phyloP scores from a whole-genome alignment of 257 asterid genomes.

The Rhazya stricta region DNA sequence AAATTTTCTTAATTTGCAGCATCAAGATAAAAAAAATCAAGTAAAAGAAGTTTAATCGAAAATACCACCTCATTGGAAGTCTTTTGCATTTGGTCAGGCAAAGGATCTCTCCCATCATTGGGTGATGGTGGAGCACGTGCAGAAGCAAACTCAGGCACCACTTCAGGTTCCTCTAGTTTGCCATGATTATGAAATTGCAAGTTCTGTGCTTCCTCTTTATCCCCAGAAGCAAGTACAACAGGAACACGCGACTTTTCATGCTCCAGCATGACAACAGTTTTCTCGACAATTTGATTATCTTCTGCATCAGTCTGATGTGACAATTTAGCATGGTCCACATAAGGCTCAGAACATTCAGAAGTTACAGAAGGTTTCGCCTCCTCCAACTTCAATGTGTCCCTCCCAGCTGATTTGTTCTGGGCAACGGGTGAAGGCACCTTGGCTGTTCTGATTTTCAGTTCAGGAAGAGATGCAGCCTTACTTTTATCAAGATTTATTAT shows the following conservation, averaged over 20 bases:
- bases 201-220: constrained; percentile 24
- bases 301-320: constrained; percentile 44
- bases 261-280: constrained; percentile 73
- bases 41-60: constrained; percentile 1
- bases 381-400: constrained; percentile 22
- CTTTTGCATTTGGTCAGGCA: constrained; percentile 27
- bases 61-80: constrained; percentile 47
- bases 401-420: constrained; percentile 29
- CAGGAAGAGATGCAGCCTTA: constrained; percentile 81
- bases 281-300: constrained; percentile 72
- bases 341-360: constrained; percentile 30
- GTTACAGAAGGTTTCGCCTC: constrained; percentile 31
- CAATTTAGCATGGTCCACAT: constrained; percentile 24
- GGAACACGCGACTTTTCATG: constrained; percentile 56
- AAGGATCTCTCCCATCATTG: constrained; percentile 33
- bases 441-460: constrained; percentile 62
- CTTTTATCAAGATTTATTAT: constrained; percentile 70
- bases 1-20: neutral
- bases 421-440: constrained; percentile 30
- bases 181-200: constrained; percentile 22
- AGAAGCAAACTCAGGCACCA: constrained; percentile 29
- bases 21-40: neutral
- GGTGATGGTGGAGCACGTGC: constrained; percentile 38
- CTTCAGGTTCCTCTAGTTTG: constrained; percentile 29
- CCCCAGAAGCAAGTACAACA: constrained; percentile 32